These are phyloP conservation scores for Nakaseomyces glabratus DNA, from an alignment of 1,139 yeast species.

Conservation along the genomic window DNA sequence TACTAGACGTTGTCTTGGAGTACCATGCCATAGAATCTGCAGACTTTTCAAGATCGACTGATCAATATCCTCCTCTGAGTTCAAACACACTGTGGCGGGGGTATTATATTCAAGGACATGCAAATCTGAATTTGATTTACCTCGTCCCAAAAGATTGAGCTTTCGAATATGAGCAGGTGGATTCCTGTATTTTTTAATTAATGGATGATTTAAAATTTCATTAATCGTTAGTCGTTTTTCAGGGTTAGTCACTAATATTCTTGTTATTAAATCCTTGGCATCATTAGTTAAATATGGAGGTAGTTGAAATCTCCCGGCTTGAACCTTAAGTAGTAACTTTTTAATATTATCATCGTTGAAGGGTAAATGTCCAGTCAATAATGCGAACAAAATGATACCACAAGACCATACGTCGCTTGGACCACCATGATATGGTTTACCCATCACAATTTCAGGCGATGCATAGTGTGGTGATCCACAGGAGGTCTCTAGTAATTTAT, in stretches of 20 bases:
- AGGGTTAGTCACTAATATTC: conserved; percentile 79
- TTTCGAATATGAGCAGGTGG: conserved; percentile 12
- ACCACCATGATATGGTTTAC: conserved; percentile 69
- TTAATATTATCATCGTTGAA: conserved; percentile 76
- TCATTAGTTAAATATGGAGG: conserved; percentile 66
- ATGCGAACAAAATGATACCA: conserved; percentile 71
- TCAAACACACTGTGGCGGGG: conserved; percentile 29
- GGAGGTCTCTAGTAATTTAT: conserved; percentile 62
- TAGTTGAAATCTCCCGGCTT: conserved; percentile 65
- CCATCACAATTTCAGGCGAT: conserved; percentile 77
- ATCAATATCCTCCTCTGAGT: conserved; percentile 55
- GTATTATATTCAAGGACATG: conserved; percentile 20
- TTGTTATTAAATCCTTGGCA: conserved; percentile 76
- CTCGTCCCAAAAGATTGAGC: conserved; percentile 24
- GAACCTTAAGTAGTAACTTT: conserved; percentile 60
- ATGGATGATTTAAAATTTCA: conserved; percentile 69
- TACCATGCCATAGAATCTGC: conserved; percentile 87
- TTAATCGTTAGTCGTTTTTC: conserved; percentile 63
- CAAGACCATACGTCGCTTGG: conserved; percentile 85
- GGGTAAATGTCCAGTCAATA: conserved; percentile 70
- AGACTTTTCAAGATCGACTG: conserved; percentile 74
- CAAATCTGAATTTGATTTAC: conserved; percentile 30
- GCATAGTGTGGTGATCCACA: conserved; percentile 88
- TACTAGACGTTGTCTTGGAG: conserved; percentile 52
- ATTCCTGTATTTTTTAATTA: conserved; percentile 55